Evolutionary conservation across 306 rosid genomes (phyloP).

Genomic region (Gynostemma pentaphyllum): DNA sequence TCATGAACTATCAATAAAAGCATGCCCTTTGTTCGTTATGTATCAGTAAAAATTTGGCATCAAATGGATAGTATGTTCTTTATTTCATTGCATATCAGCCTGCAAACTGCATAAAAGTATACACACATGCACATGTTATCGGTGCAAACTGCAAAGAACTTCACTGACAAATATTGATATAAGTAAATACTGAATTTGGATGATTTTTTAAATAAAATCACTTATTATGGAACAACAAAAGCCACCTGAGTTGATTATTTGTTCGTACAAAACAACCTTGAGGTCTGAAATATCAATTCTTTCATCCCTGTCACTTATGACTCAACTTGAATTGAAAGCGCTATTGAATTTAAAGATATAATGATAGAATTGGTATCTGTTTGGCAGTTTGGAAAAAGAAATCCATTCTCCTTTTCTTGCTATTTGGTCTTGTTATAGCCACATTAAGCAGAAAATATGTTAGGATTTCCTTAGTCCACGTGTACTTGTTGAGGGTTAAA

Average conservation of each 20-base stretch:
- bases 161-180: not conserved
- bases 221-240: not conserved
- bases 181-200: not conserved
- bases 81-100: not conserved
- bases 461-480: too few species aligned
- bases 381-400: not conserved
- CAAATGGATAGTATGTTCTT: not conserved
- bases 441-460: not conserved
- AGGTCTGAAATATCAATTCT: not conserved
- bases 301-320: not conserved
- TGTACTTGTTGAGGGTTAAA: too few species aligned
- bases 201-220: not conserved
- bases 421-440: not conserved
- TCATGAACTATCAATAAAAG: too few species aligned
- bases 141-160: not conserved
- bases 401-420: not conserved
- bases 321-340: not conserved
- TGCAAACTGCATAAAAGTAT: not conserved
- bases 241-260: not conserved
- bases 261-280: too few species aligned
- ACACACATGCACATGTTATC: not conserved
- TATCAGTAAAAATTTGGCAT: not conserved
- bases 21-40: not conserved
- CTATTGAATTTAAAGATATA: not conserved
- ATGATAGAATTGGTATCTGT: not conserved